Conservation (phyloP, 2,329 filamentous ascomycete species). For the Huntiella bhutanensis region DNA sequence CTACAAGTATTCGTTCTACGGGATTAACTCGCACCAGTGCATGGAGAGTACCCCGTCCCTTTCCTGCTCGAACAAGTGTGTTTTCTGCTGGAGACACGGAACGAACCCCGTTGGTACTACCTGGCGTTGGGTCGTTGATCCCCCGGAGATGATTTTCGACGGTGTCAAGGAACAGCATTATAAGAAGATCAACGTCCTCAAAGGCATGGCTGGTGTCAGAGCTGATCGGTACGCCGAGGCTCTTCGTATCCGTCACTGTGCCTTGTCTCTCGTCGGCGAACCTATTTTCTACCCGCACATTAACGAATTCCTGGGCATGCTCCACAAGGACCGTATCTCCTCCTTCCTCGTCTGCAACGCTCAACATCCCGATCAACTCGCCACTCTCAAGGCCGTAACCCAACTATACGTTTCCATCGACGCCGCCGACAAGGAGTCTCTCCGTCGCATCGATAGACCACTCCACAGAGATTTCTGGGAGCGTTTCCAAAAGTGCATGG, state of each 20-base stretch:
- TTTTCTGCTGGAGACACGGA: conserved; percentile 97
- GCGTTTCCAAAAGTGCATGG: conserved; percentile 75
- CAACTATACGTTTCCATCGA: conserved; percentile 96
- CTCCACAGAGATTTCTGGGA: conserved; percentile 97
- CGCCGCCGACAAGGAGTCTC: conserved; percentile 71
- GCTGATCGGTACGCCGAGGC: conserved; percentile 85
- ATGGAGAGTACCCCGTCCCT: conserved; percentile 96
- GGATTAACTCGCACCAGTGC: conserved; percentile 87
- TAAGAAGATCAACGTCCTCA: conserved; percentile 94
- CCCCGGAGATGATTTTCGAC: conserved; percentile 72
- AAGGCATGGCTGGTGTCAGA: conserved; percentile 78
- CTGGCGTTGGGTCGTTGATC: conserved; percentile 91
- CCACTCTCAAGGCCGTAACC: conserved; percentile 64
- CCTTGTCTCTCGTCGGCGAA: conserved; percentile 79
- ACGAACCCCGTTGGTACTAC: conserved; percentile 94
- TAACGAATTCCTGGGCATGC: conserved; percentile 70
- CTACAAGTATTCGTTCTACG: conserved; percentile 97
- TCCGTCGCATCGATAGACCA: conserved; percentile 77
- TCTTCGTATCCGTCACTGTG: conserved; percentile 84
- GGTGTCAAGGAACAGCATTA: conserved; percentile 87
- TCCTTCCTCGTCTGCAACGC: conserved; percentile 95
- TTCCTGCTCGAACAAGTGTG: conserved; percentile 93
- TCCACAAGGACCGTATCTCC: conserved; percentile 74
- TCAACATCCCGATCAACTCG: conserved; percentile 83
- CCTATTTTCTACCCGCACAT: conserved; percentile 98